Evolutionary conservation across 352 stramenopile species (phyloP).

Genomic region (Phytophthora ramorum): DNA sequence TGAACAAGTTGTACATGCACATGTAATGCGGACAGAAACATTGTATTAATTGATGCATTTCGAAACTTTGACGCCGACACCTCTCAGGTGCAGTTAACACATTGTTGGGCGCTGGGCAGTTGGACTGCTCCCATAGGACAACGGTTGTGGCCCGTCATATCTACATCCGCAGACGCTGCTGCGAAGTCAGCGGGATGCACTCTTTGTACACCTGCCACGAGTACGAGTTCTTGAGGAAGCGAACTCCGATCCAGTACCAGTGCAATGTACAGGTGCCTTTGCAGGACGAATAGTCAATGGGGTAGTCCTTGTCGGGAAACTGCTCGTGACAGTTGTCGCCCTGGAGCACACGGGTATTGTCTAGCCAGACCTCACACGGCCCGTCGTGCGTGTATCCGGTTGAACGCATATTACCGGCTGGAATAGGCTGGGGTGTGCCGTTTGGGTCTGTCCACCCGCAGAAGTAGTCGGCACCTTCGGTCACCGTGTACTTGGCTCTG

Average conservation of each 20-base stretch:
- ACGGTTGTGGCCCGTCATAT: too few relatives aligned
- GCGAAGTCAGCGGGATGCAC: slow-evolving; percentile 34
- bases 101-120: too few relatives aligned
- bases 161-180: slow-evolving; percentile 1
- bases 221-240: slow-evolving; percentile 46
- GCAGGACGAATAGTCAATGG: slow-evolving; percentile 21
- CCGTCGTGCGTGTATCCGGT: slow-evolving; percentile 58
- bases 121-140: neutral
- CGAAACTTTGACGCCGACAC: too few relatives aligned
- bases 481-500: slow-evolving; percentile 33
- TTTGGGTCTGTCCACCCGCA: slow-evolving; percentile 38
- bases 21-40: too few relatives aligned
- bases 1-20: too few relatives aligned
- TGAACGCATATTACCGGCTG: slow-evolving; percentile 35
- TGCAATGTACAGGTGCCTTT: slow-evolving; percentile 3
- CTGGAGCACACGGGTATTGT: slow-evolving; percentile 34
- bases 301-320: slow-evolving; percentile 29
- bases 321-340: slow-evolving; percentile 32
- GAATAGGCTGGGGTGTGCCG: slow-evolving; percentile 42
- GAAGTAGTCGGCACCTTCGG: slow-evolving; percentile 33
- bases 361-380: slow-evolving; percentile 50
- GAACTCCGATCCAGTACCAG: slow-evolving; percentile 20
- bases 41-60: too few relatives aligned
- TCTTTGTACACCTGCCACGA: slow-evolving; percentile 55
- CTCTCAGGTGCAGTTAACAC: too few relatives aligned